A percentile compares a stretch with the other conserved stretches of the same genome.
These are phyloP conservation scores for Linum lewisii DNA, from an alignment of 345 rosid species.

Conservation along the genomic window DNA sequence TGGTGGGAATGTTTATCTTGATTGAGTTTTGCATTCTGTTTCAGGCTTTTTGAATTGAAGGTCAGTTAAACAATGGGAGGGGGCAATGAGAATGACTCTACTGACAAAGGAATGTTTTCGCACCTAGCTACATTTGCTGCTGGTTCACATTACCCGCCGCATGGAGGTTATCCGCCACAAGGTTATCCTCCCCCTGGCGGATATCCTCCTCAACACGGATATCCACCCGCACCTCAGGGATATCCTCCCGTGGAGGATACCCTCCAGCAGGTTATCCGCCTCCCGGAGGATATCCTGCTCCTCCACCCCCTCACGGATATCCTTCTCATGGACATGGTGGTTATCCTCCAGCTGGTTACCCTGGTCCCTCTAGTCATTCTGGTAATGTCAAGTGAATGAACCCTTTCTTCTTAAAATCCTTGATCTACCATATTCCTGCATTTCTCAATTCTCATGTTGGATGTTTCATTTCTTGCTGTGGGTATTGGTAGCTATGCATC, in stretches of 20 bases:
- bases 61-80: slow-evolving; percentile 29
- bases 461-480: background rate
- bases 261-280: slow-evolving; percentile 21
- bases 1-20: no score
- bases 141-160: slow-evolving; percentile 33
- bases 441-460: background rate
- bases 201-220: slow-evolving; percentile 40
- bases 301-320: slow-evolving; percentile 32
- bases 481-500: no score
- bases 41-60: slow-evolving; percentile 6
- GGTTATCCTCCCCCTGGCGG: slow-evolving; percentile 32
- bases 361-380: slow-evolving; percentile 31
- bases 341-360: slow-evolving; percentile 37
- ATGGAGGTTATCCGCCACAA: slow-evolving; percentile 24
- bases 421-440: background rate
- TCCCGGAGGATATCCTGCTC: slow-evolving; percentile 28
- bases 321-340: slow-evolving; percentile 12
- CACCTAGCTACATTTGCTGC: slow-evolving; percentile 53
- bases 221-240: slow-evolving; percentile 43
- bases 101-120: slow-evolving; percentile 61
- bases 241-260: slow-evolving; percentile 34
- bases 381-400: slow-evolving; percentile 13
- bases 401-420: background rate
- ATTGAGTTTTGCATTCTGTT: background rate
- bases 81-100: slow-evolving; percentile 32